Evolutionary conservation across 2,329 filamentous ascomycete genomes (phyloP), one percentile per base, ranked within the genome.

Genomic region (Leptographium wingfieldii): DNA sequence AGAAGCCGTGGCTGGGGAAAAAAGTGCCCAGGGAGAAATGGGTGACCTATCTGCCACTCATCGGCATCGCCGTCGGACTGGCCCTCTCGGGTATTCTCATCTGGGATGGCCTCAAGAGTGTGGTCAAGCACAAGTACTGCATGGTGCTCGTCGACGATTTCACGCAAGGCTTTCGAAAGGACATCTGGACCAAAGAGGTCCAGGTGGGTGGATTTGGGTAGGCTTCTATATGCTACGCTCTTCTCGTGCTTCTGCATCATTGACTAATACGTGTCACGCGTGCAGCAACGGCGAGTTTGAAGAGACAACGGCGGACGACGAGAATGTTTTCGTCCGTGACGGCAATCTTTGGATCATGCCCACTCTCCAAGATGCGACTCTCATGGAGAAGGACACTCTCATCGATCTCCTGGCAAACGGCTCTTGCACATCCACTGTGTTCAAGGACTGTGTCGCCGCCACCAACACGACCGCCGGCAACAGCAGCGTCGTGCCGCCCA

Each of bases 21-120:
- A 83, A 77, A 60, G 86, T 92, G 65, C 85, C 86, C 14, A 87
- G 84, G 70, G 87, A 92, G 77, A 94, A 90, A 75, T 94, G 89
- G 89, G 84, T 90, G 10, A 91, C 86, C 2, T 90, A 92, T 63
- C 80, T 95, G 60, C 89, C 89, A 2, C 69, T 91, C 51, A 69
- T 90, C 29, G 89, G 88, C 55, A 81, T 94, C 56, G 55, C 84
- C 3, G 62, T 91, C 16, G 90, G 90, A 16, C 69, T 92, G 43
- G 80, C 71, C 3, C 73, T 92, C 49, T 82, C 86, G 1, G 88
- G 79, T 1, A 82, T 92, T 67, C 73, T 94, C 53, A 76, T 94
- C 55, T 94, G 84, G 78, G 86, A 92, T 65, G 90, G 90, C 4
- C 69, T 92, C 48, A 74, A 74, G 56, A 85, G 82, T 60, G 88